Base-by-base conservation (phyloP, 2,329 filamentous ascomycete species). In the Fusarium longipes region DNA sequence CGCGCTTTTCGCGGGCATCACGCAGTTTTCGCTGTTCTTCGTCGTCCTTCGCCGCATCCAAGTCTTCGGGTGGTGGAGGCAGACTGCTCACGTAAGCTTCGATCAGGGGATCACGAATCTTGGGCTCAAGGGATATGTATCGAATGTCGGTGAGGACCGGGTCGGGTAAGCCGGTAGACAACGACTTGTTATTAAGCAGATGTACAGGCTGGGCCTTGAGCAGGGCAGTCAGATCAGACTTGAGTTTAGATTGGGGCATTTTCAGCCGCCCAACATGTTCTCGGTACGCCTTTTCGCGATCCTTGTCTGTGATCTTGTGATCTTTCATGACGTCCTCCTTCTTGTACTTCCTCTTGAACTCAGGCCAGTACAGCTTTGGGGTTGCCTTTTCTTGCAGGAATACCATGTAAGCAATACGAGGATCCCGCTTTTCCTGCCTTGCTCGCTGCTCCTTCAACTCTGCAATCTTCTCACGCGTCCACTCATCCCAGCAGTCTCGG, bases 331-430 rank as follows among this genome's bases (percentile, higher is more conserved):
- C 86, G 0, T 86, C 78, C 67, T 97, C 93, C 68, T 91, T 94
- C 68, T 91, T 91, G 79, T 89, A 96, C 76, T 97, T 99, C 32
- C 96, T 86, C 73, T 92, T 93, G 80, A 99, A 99, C 76, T 99
- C 96, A 1, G 93, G 91, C 96, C 96, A 99, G 82, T 97, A 99
- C 2, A 99, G 84, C 79, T 97, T 98, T 0, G 93, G 91, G 0
- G 90, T 96, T 0, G 94, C 95, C 70, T 93, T 87, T 47, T 90
- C 87, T 66, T 95, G 89, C 29, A 99, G 82, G 66, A 99, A 91
- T 0, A 87, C 86, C 62, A 98, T 81, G 77, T 96, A 99, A 1
- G 90, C 88, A 67, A 97, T 91, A 44, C 86, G 84, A 2, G 96
- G 95, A 73, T 98, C 93, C 67, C 88, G 87, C 81, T 93, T 95